Evolutionary conservation across 768 basidiomycete species (phyloP).

Genomic region (Mycena crocata): DNA sequence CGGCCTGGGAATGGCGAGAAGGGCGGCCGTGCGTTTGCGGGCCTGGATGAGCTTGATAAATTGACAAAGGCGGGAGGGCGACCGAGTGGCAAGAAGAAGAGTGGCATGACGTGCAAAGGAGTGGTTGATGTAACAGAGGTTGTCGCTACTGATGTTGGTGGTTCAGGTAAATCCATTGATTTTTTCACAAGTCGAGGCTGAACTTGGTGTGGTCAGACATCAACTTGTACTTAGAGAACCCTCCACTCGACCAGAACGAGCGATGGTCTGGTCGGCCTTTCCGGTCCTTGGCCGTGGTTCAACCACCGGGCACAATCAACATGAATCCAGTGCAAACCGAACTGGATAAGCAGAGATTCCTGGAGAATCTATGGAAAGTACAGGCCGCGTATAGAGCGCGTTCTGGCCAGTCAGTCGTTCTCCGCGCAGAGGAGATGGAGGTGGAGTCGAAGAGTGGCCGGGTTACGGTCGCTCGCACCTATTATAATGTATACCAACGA

Average conservation of each 20-base stretch:
- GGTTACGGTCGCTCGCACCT: slow-evolving; percentile 79
- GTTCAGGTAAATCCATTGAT: slow-evolving; percentile 66
- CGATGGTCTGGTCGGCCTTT: slow-evolving; percentile 91
- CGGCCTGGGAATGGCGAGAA: slow-evolving; percentile 83
- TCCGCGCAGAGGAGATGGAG: slow-evolving; percentile 78
- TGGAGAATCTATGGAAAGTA: slow-evolving; percentile 90
- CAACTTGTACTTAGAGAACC: slow-evolving; percentile 85
- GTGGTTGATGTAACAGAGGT: slow-evolving; percentile 88
- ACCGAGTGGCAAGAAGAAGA: slow-evolving; percentile 77
- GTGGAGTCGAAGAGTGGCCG: slow-evolving; percentile 76
- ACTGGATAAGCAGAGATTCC: slow-evolving; percentile 81
- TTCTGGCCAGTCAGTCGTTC: slow-evolving; percentile 77
- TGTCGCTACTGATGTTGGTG: slow-evolving; percentile 86
- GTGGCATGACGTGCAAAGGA: slow-evolving; percentile 85
- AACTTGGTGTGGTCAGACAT: slow-evolving; percentile 66
- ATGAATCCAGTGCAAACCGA: slow-evolving; percentile 74
- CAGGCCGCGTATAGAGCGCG: slow-evolving; percentile 86
- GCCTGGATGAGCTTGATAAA: slow-evolving; percentile 84
- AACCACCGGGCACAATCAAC: slow-evolving; percentile 75
- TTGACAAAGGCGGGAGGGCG: slow-evolving; percentile 72
- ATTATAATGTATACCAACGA: slow-evolving; percentile 89
- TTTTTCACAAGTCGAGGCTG: slow-evolving; percentile 9
- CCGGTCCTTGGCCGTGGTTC: slow-evolving; percentile 81
- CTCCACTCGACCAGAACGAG: slow-evolving; percentile 85
- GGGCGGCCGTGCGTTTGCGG: slow-evolving; percentile 75